Base-by-base conservation (phyloP, 371 early-diverging fungal genomes). In the Mucor racemosus region DNA sequence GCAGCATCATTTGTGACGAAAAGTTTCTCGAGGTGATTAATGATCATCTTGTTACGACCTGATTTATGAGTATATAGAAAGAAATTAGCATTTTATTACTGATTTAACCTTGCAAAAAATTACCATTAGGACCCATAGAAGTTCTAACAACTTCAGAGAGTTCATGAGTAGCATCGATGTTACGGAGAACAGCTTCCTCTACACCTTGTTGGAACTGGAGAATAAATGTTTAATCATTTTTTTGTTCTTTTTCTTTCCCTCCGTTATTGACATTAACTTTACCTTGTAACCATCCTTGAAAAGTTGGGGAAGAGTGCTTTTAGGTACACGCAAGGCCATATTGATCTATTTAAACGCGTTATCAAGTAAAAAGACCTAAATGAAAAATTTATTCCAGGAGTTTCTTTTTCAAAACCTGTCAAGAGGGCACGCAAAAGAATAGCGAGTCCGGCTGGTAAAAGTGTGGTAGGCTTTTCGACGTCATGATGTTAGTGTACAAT, bases 1-100 rank as follows among this genome's bases (percentile, higher is more conserved):
- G 99, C 99, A 50, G 99, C 99, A 85, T 99, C 99, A 82, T 93
- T 97, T 17, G 99, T 99, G 57, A 99, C 98, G 76, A 99, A 94
- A 58, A 99, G 88, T 81, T 97, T 97, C 70, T 97, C 97, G 72
- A 97, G 84, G 79, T 97, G 96, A 76, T 98, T 98, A 78, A 99
- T 93, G 71, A 99, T 96, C 92, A 99, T 97, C 85, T 99, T 99
- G 87, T 99, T 99, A 72, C 97, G 93, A 39, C 99, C 99, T 94
- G 77, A 7, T 19, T n/a, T 7, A 26, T 26, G 1, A 26, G 1
- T 1, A 26, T 9, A 8, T 19, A 19, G 9, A 19, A 46, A 46
- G 17, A 19, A 4, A 46, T n/a, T 3, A 8, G 46, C 19, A 15
- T 8, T 44, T 15, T 44, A 5, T 17, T 15, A 7, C 17, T n/a